These are phyloP conservation scores for Aquilaria sinensis DNA, from an alignment of 345 rosid species.

Conservation along the genomic window DNA sequence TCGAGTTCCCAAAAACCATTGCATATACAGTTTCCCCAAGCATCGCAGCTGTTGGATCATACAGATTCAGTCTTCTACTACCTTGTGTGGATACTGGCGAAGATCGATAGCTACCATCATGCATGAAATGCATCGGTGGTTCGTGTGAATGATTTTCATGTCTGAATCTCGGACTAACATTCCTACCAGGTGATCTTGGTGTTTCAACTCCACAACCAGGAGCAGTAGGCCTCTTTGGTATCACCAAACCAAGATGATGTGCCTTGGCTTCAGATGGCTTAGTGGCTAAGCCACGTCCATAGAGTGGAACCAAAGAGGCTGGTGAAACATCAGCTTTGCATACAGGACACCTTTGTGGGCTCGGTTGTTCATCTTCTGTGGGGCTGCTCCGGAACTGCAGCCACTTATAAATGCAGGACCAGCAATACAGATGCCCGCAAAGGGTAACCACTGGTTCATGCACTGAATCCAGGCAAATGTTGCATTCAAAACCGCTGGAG, in stretches of 20 bases:
- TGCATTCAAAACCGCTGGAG: constrained; percentile 56
- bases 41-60: constrained; percentile 51
- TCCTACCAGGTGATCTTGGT: constrained; percentile 17
- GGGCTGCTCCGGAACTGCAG: constrained; percentile 40
- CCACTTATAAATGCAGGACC: constrained; percentile 97
- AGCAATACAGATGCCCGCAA: constrained; percentile 93
- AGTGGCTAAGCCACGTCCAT: constrained; percentile 50
- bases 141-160: constrained; percentile 22
- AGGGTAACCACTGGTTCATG: constrained; percentile 86
- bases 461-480: constrained; percentile 74
- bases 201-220: constrained; percentile 28
- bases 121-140: constrained; percentile 24
- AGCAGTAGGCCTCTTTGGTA: constrained; percentile 47
- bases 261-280: constrained; percentile 22
- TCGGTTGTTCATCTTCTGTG: constrained; percentile 20
- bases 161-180: constrained; percentile 9
- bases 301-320: constrained; percentile 66
- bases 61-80: constrained; percentile 25
- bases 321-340: constrained; percentile 76
- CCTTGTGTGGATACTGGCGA: constrained; percentile 30
- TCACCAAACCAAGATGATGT: constrained; percentile 25
- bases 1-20: constrained; percentile 52
- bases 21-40: constrained; percentile 61
- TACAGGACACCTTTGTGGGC: constrained; percentile 73
- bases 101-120: constrained; percentile 25